These are phyloP conservation scores for Austroboletus eburneus DNA, from an alignment of 768 basidiomycete genomes.

Conservation along the genomic window DNA sequence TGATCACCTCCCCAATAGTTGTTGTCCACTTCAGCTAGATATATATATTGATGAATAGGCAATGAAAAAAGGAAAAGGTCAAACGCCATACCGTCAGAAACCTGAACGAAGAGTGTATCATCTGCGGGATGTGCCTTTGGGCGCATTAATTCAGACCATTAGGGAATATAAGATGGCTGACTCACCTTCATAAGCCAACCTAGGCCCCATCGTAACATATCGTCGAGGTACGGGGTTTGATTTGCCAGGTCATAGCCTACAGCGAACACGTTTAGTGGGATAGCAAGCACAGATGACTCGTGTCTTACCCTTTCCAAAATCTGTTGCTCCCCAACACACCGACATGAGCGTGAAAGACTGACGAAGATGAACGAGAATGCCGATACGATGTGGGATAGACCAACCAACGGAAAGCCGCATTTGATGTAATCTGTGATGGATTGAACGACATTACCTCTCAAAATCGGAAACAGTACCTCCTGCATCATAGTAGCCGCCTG, in stretches of 20 bases:
- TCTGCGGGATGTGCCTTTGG: slow-evolving; percentile 73
- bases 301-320: slow-evolving; percentile 67
- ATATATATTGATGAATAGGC: slow-evolving; percentile 2
- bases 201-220: slow-evolving; percentile 85
- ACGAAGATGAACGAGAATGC: background rate
- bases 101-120: slow-evolving; percentile 71
- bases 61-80: background rate
- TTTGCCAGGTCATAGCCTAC: slow-evolving; percentile 79
- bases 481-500: slow-evolving; percentile 90
- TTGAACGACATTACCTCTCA: background rate
- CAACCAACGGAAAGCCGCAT: slow-evolving; percentile 77
- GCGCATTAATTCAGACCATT: background rate
- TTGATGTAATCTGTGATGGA: slow-evolving; percentile 73
- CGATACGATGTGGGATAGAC: slow-evolving; percentile 11
- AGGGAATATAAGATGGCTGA: background rate
- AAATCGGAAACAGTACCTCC: slow-evolving; percentile 55
- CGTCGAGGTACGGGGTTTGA: slow-evolving; percentile 89
- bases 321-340: slow-evolving; percentile 86
- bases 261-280: background rate
- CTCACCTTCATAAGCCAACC: slow-evolving; percentile 88
- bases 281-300: background rate
- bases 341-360: slow-evolving; percentile 83
- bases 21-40: slow-evolving; percentile 56
- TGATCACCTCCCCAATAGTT: slow-evolving; percentile 89
- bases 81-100: slow-evolving; percentile 52